Conservation (phyloP, 257 asterid species). For the Solanum appendiculatum region DNA sequence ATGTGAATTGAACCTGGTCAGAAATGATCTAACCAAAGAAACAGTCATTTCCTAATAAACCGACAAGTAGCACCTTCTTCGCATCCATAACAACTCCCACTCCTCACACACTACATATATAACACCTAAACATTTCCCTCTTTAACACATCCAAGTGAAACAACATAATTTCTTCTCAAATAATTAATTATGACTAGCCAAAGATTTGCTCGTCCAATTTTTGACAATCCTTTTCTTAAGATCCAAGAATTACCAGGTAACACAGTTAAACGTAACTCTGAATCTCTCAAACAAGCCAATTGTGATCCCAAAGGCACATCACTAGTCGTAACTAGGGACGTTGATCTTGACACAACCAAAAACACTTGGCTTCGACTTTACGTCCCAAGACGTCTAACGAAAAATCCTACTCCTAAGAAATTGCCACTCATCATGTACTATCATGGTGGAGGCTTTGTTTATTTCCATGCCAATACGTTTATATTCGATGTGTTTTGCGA, state of each 20-base stretch:
- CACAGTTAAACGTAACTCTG: constrained; percentile 19
- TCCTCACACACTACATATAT: not conserved
- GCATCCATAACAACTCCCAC: not conserved
- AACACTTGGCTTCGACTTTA: constrained; percentile 45
- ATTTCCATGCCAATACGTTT: constrained; percentile 21
- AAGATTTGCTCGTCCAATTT: constrained; percentile 22
- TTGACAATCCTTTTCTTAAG: constrained; percentile 28
- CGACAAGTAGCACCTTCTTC: not conserved
- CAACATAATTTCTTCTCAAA: not conserved
- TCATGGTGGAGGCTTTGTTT: constrained; percentile 49
- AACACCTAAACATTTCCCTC: not conserved
- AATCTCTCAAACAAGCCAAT: constrained; percentile 10
- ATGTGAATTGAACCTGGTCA: not conserved
- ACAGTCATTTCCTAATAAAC: not conserved
- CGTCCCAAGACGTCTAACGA: constrained; percentile 11
- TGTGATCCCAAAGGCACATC: constrained; percentile 15
- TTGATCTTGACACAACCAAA: constrained; percentile 16
- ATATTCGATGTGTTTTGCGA: constrained; percentile 22
- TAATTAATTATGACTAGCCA: not conserved
- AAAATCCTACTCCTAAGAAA: constrained; percentile 1
- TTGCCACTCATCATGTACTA: constrained; percentile 36
- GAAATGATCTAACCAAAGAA: too few relatives aligned
- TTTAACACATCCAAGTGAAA: not conserved
- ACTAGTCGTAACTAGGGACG: constrained; percentile 33
- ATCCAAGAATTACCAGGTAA: constrained; percentile 18